Base-by-base conservation (phyloP, 768 basidiomycete species). In the Pisolithus marmoratus region DNA sequence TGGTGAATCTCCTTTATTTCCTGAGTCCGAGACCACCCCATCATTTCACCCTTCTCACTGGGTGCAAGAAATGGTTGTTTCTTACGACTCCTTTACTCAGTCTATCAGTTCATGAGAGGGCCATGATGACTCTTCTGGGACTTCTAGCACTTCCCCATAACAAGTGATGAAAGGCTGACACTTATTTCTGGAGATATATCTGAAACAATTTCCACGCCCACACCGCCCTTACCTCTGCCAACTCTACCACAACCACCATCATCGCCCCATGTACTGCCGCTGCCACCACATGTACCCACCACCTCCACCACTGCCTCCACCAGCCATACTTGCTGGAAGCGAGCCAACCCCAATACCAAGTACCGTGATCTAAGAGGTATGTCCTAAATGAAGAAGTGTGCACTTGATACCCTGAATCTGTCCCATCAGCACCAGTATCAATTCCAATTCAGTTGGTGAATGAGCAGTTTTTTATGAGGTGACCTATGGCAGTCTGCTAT, bases 51-150 rank as follows among this genome's bases (percentile, higher is more conserved):
- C 70, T 51, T 73, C 76, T 41, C 58, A 72, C 22, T 90, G 86
- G 84, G 81, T 77, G 2, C 64, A 75, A 2, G 83, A 82, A 59
- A 84, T 83, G 0, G 82, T 87, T 49, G 62, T 74, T 11, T 85
- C 89, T 0, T 91, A 85, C 55, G 88, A 90, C 20, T 90, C 90
- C 0, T 86, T 85, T 20, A 71, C 80, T 4, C 74, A 69, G 43
- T 74, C 75, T 5, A 56, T 69, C 6, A 69, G 71, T 0, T 63
- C 88, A 41, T 80, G 77, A 1, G 87, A 90, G 41, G 78, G 74
- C 5, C 63, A 58, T 8, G 88, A 90, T 56, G 69, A 60, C 0
- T 89, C 87, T 0, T 84, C 82, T 51, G 89, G 90, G 51, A 87
- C 87, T 0, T 89, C 88, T 0, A 85, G 78, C 53, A 78, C 37